A percentile compares a stretch with the other conserved stretches of the same genome.
Evolutionary conservation across 768 basidiomycete genomes (phyloP).

Genomic region (Amanita rimosa): DNA sequence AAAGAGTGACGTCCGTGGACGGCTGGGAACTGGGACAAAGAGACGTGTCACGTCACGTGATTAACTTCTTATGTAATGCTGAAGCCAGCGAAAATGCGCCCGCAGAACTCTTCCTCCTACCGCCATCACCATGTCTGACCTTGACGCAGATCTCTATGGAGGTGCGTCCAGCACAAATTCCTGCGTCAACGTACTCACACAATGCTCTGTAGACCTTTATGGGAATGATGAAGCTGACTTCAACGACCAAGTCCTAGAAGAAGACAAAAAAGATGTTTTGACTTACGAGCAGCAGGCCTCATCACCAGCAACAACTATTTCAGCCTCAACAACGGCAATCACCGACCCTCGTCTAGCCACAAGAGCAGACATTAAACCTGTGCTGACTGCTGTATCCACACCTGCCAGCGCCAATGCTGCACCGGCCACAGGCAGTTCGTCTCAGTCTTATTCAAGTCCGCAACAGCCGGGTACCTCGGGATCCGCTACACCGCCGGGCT

Average conservation of each 20-base stretch:
- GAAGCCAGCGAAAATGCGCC: constrained; percentile 1
- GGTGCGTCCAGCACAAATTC: constrained; percentile 33
- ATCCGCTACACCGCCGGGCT: constrained; percentile 8
- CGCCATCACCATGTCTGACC: constrained; percentile 62
- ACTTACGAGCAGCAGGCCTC: constrained; percentile 7
- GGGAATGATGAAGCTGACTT: constrained; percentile 62
- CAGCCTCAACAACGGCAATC: constrained; percentile 5
- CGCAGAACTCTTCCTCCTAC: constrained; percentile 19
- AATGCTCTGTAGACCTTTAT: constrained; percentile 48
- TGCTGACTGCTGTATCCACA: constrained; percentile 12
- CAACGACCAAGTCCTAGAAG: constrained; percentile 24
- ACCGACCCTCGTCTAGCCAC: constrained; percentile 9
- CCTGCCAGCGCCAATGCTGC: constrained; percentile 8
- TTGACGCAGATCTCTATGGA: constrained; percentile 85
- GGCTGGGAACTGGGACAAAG: background rate
- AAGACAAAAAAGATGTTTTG: constrained; percentile 8
- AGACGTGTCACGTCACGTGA: background rate
- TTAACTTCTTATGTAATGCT: background rate
- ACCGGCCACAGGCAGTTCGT: constrained; percentile 8
- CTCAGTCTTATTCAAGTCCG: constrained; percentile 8
- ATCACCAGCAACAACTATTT: constrained; percentile 8
- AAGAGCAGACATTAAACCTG: constrained; percentile 5
- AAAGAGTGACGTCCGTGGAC: no score
- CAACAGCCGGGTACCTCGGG: background rate
- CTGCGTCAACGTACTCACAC: background rate